These are phyloP conservation scores for Capsicum pubescens DNA, from an alignment of 257 asterid species.

Conservation along the genomic window DNA sequence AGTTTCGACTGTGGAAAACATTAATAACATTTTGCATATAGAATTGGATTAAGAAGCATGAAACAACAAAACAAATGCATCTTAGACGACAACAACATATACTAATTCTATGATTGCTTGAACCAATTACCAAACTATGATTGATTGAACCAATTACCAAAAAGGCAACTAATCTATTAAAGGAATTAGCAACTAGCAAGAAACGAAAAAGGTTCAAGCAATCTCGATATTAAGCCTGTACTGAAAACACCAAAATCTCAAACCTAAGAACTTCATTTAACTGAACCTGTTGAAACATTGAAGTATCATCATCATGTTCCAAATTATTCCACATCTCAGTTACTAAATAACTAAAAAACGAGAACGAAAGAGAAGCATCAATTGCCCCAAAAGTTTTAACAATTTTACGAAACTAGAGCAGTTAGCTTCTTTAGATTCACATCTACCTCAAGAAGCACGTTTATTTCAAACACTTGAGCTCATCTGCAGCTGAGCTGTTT, in stretches of 20 bases:
- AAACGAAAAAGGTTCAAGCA: not conserved
- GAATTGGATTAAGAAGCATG: not conserved
- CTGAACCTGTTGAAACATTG: not conserved
- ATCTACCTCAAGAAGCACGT: not conserved
- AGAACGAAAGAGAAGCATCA: not conserved
- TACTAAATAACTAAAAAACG: not conserved
- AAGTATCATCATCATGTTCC: not conserved
- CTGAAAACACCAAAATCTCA: not conserved
- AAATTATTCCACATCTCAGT: slow-evolving; percentile 17
- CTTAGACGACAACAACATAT: not conserved
- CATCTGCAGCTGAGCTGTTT: not conserved
- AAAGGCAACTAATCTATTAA: not conserved
- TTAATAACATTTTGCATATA: not conserved
- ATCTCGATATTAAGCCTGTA: not conserved
- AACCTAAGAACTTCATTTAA: not conserved
- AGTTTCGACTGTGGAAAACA: not conserved
- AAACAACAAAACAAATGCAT: not conserved
- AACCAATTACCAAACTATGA: not conserved
- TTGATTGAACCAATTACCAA: not conserved
- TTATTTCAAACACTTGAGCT: not conserved
- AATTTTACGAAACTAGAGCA: not conserved
- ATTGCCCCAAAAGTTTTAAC: not conserved
- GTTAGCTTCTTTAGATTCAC: not conserved
- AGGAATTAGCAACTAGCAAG: not conserved
- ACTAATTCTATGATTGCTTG: not conserved